phyloP scores from a whole-genome alignment of 1,139 yeast genomes.

The Saccharomyces hybrid region DNA sequence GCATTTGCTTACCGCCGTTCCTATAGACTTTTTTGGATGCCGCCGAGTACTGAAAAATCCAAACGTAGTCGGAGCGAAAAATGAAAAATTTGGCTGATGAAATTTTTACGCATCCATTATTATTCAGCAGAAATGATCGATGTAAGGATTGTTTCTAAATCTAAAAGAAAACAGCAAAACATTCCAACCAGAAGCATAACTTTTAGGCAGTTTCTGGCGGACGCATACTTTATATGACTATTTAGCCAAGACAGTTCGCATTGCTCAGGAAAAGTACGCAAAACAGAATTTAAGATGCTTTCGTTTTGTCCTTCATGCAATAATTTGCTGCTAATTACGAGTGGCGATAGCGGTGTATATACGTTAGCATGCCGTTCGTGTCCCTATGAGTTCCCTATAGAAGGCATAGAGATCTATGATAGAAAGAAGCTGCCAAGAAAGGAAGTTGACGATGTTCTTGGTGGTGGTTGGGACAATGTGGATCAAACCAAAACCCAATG shows the following conservation, averaged over 20 bases:
- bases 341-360: slow-evolving; percentile 35
- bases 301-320: slow-evolving; percentile 93
- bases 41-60: not conserved
- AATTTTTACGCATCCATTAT: not conserved
- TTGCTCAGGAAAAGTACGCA: not conserved
- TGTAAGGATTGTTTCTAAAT: not conserved
- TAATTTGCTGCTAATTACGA: slow-evolving; percentile 64
- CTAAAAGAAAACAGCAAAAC: not conserved
- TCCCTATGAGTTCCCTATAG: slow-evolving; percentile 86
- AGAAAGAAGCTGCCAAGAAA: slow-evolving; percentile 76
- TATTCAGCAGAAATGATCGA: not conserved
- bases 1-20: not conserved
- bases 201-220: not conserved
- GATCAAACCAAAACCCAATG: slow-evolving; percentile 88
- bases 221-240: not conserved
- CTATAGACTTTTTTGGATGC: not conserved
- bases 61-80: not conserved
- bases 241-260: not conserved
- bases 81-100: not conserved
- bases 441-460: slow-evolving; percentile 91
- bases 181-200: not conserved
- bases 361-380: slow-evolving; percentile 80
- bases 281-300: slow-evolving; percentile 44
- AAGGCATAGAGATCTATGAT: slow-evolving; percentile 77
- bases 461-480: slow-evolving; percentile 99